phyloP scores from a whole-genome alignment of 2,329 filamentous ascomycete species.

The Neofusicoccum laricinum region DNA sequence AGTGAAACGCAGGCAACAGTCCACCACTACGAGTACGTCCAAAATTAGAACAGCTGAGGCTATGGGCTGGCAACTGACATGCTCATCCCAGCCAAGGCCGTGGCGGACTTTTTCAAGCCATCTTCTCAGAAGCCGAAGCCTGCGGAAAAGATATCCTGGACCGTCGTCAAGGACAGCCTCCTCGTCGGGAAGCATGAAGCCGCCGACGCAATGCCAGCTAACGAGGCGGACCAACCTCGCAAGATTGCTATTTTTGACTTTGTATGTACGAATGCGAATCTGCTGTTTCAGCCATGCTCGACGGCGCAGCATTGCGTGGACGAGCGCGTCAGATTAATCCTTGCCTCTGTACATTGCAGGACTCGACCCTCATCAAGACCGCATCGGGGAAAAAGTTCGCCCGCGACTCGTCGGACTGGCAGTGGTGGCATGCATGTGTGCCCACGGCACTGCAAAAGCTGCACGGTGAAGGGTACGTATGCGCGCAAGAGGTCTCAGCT shows the following conservation, averaged over 20 bases:
- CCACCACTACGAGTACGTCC: slow-evolving; percentile 52
- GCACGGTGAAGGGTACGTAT: slow-evolving; percentile 63
- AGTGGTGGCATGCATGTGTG: slow-evolving; percentile 81
- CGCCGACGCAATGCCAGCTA: slow-evolving; percentile 19
- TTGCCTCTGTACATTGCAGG: slow-evolving; percentile 46
- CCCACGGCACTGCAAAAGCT: slow-evolving; percentile 66
- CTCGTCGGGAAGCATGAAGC: slow-evolving; percentile 71
- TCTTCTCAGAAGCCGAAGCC: slow-evolving; percentile 84
- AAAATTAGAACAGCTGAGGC: not conserved
- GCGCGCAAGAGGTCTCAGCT: slow-evolving; percentile 15
- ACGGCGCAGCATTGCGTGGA: not conserved
- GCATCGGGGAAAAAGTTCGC: slow-evolving; percentile 78
- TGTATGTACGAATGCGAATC: slow-evolving; percentile 24
- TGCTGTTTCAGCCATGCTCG: slow-evolving; percentile 14
- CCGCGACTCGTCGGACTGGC: slow-evolving; percentile 75
- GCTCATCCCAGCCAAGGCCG: slow-evolving; percentile 56
- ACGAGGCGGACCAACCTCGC: slow-evolving; percentile 19
- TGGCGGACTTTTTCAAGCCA: slow-evolving; percentile 86
- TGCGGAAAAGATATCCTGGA: slow-evolving; percentile 72
- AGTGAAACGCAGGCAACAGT: slow-evolving; percentile 53
- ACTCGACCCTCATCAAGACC: slow-evolving; percentile 81
- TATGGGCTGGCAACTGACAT: not conserved
- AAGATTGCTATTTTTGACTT: slow-evolving; percentile 41
- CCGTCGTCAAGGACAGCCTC: slow-evolving; percentile 63
- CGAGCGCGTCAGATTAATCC: slow-evolving; percentile 1